Base-by-base conservation (phyloP, 257 asterid genomes). In the Henckelia pumila region DNA sequence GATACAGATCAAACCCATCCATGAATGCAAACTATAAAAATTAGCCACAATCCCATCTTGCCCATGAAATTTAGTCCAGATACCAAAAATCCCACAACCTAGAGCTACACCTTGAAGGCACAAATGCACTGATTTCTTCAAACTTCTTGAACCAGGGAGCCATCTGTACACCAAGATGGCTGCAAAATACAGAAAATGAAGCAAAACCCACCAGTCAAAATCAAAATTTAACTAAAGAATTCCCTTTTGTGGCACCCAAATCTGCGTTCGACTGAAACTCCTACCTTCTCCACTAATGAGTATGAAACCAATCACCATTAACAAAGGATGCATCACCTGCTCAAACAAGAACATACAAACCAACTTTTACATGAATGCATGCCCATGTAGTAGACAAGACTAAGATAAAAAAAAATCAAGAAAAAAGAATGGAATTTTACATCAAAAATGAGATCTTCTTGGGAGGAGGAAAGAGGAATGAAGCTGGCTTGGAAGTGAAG, bases 271-370 rank as follows among this genome's bases (percentile, higher is more conserved):
- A 13, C 53, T 11, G 50, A 40, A 40, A 13, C 50, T 40, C 50
- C 13, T 83, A 88, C 97, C 97, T 88, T 88, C 97, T 74, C 95
- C 97, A 74, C 94, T 91, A 24, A 91, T 63, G 32, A 91, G 79
- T 77, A 91, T 91, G 79, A 91, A 88, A 22, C 97, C 97, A 69
- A 91, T 91, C 75, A 91, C 96, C 96, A 88, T 91, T 16, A 86
- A 21, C 85, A 91, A 71, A 73, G 96, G 98, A 71, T 91, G 98
- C 82, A 89, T 76, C 59, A 88, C 90, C 96, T 91, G 83, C 64
- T 19, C 77, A 64, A 66, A 71, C 21, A 21, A 47, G 59, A n/a
- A 71, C 23, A 4, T 23, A 3, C 17, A 22, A 20, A 30, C 63
- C 40, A 20, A 63, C 33, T 25, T 23, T 17, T 20, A 21, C 29